These are phyloP conservation scores for Parachlorella kessleri DNA, from an alignment of 139 green algal genomes.

Conservation along the genomic window DNA sequence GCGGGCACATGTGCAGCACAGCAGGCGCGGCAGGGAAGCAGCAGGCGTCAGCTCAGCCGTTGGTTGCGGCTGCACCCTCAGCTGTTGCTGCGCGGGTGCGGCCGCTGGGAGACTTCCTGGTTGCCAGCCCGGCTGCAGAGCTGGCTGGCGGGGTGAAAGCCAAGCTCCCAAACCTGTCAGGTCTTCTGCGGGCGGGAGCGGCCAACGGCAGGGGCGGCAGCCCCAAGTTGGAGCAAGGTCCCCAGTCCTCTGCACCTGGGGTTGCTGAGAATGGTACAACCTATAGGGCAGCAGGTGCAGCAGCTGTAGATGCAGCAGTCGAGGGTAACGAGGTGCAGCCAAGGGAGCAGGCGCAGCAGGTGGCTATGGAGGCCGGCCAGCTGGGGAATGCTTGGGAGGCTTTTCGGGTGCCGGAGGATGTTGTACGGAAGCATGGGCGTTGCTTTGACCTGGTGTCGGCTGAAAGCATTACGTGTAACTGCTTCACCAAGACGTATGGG, in stretches of 20 bases:
- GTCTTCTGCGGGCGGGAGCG: background rate
- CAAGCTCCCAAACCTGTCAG: background rate
- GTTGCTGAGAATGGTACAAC: background rate
- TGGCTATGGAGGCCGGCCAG: background rate
- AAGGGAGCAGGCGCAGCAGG: background rate
- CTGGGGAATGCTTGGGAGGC: background rate
- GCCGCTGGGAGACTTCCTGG: conserved; percentile 11
- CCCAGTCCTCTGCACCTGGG: background rate
- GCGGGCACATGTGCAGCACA: background rate
- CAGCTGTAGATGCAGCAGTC: background rate
- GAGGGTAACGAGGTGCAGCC: background rate
- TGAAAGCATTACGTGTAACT: conserved; percentile 49
- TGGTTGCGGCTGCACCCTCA: no score
- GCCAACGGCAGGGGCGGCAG: background rate
- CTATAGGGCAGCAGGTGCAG: no score
- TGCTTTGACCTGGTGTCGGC: conserved; percentile 67
- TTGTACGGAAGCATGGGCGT: conserved; percentile 41
- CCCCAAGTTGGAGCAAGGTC: no score
- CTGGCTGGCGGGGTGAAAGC: background rate
- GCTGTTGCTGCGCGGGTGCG: background rate
- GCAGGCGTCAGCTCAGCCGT: no score
- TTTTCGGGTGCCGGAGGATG: conserved; percentile 39
- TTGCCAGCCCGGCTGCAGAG: conserved; percentile 6
- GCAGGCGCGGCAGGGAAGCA: background rate
- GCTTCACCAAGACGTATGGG: conserved; percentile 84